phyloP scores from a whole-genome alignment of 129 eudicot genomes.

The Calendula officinalis region DNA sequence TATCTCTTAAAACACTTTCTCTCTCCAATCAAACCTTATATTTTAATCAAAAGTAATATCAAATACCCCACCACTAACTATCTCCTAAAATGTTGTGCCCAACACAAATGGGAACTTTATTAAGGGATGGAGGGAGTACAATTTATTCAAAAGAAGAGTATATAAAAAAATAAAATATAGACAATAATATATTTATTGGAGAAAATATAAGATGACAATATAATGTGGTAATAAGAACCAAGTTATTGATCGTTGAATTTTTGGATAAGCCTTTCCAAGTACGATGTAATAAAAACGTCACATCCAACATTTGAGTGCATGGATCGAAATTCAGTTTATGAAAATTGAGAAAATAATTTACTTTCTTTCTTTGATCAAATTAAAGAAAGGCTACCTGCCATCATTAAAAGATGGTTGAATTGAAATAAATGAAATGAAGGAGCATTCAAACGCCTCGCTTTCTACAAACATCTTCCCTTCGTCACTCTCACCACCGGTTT shows the following conservation, averaged over 20 bases:
- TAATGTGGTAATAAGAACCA: neutral
- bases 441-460: conserved; percentile 56
- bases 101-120: too few species aligned
- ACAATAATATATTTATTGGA: too few species aligned
- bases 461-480: conserved; percentile 44
- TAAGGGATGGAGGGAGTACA: too few species aligned
- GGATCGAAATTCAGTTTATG: conserved; percentile 6
- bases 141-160: too few species aligned
- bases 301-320: neutral
- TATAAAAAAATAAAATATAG: too few species aligned
- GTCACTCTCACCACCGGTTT: conserved; percentile 51
- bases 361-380: neutral
- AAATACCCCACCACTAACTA: too few species aligned
- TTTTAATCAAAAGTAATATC: too few species aligned
- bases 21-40: too few species aligned
- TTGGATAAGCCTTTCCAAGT: conserved; percentile 4
- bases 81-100: too few species aligned
- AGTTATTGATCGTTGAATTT: neutral
- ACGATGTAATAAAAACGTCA: conserved; percentile 23
- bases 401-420: conserved; percentile 49
- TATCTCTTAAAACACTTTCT: too few species aligned
- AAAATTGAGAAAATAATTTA: neutral
- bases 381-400: conserved; percentile 43
- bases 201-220: neutral
- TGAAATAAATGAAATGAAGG: conserved; percentile 40